Evolutionary conservation across 176 grass and related monocot species (phyloP).

Genomic region (Thalia dealbata): DNA sequence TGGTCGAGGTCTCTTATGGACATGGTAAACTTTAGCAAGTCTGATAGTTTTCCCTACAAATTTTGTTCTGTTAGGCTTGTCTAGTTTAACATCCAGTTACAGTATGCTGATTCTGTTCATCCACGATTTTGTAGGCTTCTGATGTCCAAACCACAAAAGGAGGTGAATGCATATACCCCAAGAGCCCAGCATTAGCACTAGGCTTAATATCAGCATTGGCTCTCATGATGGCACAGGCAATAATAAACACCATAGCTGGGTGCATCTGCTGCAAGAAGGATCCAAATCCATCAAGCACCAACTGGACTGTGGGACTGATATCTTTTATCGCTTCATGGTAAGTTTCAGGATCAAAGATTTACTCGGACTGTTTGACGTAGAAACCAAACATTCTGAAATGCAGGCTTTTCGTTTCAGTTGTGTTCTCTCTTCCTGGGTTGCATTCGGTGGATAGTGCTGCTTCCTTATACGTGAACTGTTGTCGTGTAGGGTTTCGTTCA

Average conservation of each 20-base stretch:
- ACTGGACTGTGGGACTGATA: constrained; percentile 81
- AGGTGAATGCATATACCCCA: constrained; percentile 68
- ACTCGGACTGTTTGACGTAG: not conserved
- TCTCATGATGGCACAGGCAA: constrained; percentile 69
- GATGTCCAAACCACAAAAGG: constrained; percentile 41
- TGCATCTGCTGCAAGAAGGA: constrained; percentile 97
- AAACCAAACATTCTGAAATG: not conserved
- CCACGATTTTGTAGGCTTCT: constrained; percentile 28
- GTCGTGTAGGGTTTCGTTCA: constrained; percentile 30
- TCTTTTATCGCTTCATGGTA: constrained; percentile 95
- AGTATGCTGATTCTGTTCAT: not conserved
- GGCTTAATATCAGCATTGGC: constrained; percentile 58
- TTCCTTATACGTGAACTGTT: not conserved
- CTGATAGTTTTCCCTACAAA: not conserved
- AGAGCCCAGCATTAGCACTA: constrained; percentile 62
- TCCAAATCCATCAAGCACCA: constrained; percentile 52
- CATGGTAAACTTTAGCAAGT: too few relatives aligned
- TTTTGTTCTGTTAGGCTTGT: not conserved
- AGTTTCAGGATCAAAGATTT: constrained; percentile 1
- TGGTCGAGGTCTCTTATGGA: not conserved
- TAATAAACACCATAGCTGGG: constrained; percentile 75
- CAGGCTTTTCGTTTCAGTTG: too few relatives aligned
- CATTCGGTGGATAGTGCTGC: too few relatives aligned
- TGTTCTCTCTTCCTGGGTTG: too few relatives aligned
- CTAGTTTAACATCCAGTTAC: not conserved